Conservation (phyloP, 2,329 filamentous ascomycete genomes). For the Neonectria sp. region DNA sequence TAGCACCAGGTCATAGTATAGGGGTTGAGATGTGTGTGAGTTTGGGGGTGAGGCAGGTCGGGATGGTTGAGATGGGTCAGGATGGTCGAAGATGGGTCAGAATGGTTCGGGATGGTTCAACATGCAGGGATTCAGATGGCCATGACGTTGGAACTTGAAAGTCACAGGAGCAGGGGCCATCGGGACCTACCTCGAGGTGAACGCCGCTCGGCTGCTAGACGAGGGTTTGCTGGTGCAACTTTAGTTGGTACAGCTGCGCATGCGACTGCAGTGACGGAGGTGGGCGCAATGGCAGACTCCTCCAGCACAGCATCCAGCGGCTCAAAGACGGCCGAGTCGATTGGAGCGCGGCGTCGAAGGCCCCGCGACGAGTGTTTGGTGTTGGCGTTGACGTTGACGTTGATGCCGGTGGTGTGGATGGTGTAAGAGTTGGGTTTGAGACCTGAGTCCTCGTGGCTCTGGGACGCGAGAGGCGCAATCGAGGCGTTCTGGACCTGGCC, state of each 20-base stretch:
- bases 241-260: constrained; percentile 12
- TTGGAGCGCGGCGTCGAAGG: constrained; percentile 49
- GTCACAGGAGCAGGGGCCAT: neutral
- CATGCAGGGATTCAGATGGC: neutral
- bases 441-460: constrained; percentile 6
- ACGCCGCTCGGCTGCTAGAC: constrained; percentile 8
- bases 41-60: neutral
- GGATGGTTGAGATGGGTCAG: constrained; percentile 4
- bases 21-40: neutral
- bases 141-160: neutral
- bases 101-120: constrained; percentile 2
- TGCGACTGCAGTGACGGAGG: constrained; percentile 15
- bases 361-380: constrained; percentile 39
- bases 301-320: constrained; percentile 52
- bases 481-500: constrained; percentile 46
- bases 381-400: constrained; percentile 20
- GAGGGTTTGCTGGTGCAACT: constrained; percentile 18
- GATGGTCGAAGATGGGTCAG: neutral
- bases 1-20: constrained; percentile 27
- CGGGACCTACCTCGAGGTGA: constrained; percentile 38
- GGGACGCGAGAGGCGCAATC: constrained; percentile 32
- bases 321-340: constrained; percentile 53
- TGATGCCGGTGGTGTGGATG: neutral
- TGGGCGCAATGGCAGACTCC: constrained; percentile 41
- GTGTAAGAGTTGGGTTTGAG: constrained; percentile 14